Base-by-base conservation (phyloP, 257 asterid genomes). In the Capsicum pubescens region DNA sequence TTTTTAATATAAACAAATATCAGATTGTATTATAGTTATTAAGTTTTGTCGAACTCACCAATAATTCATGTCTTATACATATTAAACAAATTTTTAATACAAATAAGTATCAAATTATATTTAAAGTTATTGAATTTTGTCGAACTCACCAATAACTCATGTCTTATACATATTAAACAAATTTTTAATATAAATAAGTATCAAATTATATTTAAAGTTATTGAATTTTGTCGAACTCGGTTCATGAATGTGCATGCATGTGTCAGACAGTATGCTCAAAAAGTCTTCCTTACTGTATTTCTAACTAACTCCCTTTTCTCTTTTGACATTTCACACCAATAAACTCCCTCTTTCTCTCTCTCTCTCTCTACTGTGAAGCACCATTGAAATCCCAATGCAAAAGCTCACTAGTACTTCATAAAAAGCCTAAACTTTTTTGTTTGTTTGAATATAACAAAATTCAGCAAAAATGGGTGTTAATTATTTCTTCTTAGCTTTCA, bases 381-480 rank as follows among this genome's bases (percentile, higher is more conserved):
- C 81, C 26, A 52, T 69, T 69, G 78, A 77, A 55, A 77, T 26
- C 48, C 79, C 15, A 54, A 77, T 77, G 63, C 48, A 74, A 74
- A 50, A 74, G 19, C 81, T 74, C 19, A 52, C 10, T 48, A 0
- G 2, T 74, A 3, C 7, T 74, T 11, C 80, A 74, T 11, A 55
- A 21, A 50, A 52, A 7, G 26, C 70, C 81, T 48, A 36, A n/a
- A 35, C 63, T 32, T 26, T 58, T 67, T 64, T 32, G 56, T 82
- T 39, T 14, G 2, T 66, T n/a, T 60, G 64, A 21, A 81, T 39
- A 36, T 83, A 52, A 69, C 69, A 78, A 58, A 69, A 54, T 84
- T 86, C 84, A 59, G 87, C 46, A 14, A 77, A 64, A 86, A 90
- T 90, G 94, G 86, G 68, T n/a, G 59, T 77, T 54, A 84, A 83